Evolutionary conservation across 495 filamentous ascomycete genomes (phyloP).

Genomic region (Articulospora tetracladia): DNA sequence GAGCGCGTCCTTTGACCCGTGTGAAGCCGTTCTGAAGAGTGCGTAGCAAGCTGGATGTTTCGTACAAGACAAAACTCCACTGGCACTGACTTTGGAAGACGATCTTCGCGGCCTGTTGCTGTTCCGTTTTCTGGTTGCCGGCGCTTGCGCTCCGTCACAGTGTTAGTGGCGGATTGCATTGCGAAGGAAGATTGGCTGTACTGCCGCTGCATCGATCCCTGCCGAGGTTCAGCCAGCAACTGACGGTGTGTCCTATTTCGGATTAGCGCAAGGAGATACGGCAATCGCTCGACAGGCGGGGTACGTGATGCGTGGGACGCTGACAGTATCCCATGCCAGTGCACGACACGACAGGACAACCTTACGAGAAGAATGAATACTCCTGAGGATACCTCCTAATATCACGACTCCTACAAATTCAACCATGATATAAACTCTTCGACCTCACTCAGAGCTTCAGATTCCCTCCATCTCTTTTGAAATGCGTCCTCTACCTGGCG

Average conservation of each 20-base stretch:
- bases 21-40: conserved; percentile 26
- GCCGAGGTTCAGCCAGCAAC: neutral
- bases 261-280: neutral
- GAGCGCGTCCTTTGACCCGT: conserved; percentile 26
- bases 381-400: neutral
- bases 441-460: too few relatives aligned
- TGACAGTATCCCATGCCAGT: too few relatives aligned
- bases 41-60: conserved; percentile 8
- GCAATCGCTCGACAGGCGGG: neutral
- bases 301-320: neutral
- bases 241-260: neutral
- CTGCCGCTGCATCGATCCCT: neutral
- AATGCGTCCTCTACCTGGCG: conserved; percentile 38
- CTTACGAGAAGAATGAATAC: too few relatives aligned
- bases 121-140: neutral
- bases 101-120: neutral
- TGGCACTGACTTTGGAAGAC: neutral
- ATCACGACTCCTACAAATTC: neutral
- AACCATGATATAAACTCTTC: neutral
- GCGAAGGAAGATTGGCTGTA: neutral
- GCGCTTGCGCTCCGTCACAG: neutral
- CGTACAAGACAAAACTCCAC: conserved; percentile 1
- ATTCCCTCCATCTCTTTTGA: neutral
- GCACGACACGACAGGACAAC: too few relatives aligned
- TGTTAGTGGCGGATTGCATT: neutral